phyloP scores from a whole-genome alignment of 352 stramenopile species.

The Phytophthora citrophthora region DNA sequence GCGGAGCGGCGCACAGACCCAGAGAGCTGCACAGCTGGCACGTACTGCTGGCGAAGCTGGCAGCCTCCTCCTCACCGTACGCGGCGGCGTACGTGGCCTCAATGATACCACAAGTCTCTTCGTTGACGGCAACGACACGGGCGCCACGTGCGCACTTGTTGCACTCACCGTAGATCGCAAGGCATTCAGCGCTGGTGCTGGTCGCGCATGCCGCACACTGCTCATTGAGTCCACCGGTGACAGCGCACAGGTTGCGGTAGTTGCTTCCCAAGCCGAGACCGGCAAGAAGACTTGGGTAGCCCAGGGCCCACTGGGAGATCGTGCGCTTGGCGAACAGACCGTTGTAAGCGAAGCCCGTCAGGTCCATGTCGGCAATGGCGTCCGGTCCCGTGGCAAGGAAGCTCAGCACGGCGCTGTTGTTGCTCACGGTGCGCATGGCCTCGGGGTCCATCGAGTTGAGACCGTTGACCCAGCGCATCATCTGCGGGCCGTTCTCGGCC shows the following conservation, averaged over 20 bases:
- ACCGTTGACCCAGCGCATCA: slow-evolving; percentile 74
- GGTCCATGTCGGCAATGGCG: slow-evolving; percentile 44
- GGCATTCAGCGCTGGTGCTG: slow-evolving; percentile 39
- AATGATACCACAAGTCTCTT: slow-evolving; percentile 48
- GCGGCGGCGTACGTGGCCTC: slow-evolving; percentile 44
- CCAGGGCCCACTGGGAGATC: slow-evolving; percentile 55
- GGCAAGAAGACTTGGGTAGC: slow-evolving; percentile 59
- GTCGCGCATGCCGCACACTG: slow-evolving; percentile 51
- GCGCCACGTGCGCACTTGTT: slow-evolving; percentile 49
- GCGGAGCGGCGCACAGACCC: slow-evolving; percentile 59
- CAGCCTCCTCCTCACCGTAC: slow-evolving; percentile 45
- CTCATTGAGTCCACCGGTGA: slow-evolving; percentile 41
- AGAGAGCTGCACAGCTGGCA: slow-evolving; percentile 47
- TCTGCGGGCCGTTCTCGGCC: slow-evolving; percentile 49
- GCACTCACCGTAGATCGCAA: slow-evolving; percentile 49
- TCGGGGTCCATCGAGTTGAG: slow-evolving; percentile 63
- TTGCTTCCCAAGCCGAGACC: slow-evolving; percentile 55
- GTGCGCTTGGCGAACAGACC: slow-evolving; percentile 59
- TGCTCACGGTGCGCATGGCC: slow-evolving; percentile 48
- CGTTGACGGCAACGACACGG: slow-evolving; percentile 51
- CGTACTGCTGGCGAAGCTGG: slow-evolving; percentile 36
- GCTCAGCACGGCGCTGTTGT: slow-evolving; percentile 38
- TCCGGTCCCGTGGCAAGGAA: slow-evolving; percentile 45
- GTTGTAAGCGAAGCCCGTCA: slow-evolving; percentile 61
- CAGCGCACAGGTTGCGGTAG: slow-evolving; percentile 47